Base-by-base conservation (phyloP, 1,284 basidiomycete genomes). In the Trichosporon sp. region DNA sequence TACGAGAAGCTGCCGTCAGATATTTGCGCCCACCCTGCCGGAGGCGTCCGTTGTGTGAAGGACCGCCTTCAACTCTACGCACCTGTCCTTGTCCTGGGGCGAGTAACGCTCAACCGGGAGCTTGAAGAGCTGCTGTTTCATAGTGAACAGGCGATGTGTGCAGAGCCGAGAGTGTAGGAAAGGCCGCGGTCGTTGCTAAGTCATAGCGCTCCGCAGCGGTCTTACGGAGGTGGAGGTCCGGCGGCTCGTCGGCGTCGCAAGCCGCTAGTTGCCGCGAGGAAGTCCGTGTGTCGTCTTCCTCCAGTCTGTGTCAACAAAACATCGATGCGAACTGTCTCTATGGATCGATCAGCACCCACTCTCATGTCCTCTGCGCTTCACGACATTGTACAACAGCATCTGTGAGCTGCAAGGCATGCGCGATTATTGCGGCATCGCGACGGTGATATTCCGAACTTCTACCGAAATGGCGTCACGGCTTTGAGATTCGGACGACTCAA, bases 21-120 rank as follows among this genome's bases (percentile, higher is more conserved):
- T 37, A n/a, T 14, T 31, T 4, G 9, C 4, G 29, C 16, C 19
- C 56, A 33, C 25, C 49, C 2, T 29, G 34, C 5, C 11, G 34
- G n/a, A 6, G 4, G 16, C 29, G 9, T 37, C n/a, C n/a, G n/a
- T n/a, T n/a, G n/a, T n/a, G n/a, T n/a, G n/a, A n/a, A n/a, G n/a
- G n/a, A n/a, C n/a, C n/a, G n/a, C n/a, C n/a, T n/a, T n/a, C n/a
- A n/a, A n/a, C n/a, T n/a, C 3, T 10, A 59, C 71, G 56, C 52
- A 80, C 77, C 77, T 78, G 21, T 75, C 65, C 69, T 79, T 81
- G 67, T 81, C 76, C 56, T 75, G 68, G 4, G 79, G 78, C 10
- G 77, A 76, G 63, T 73, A 77, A 11, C 77, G 71, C 29, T 69
- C 73, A 11, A 72, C 70, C 0, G 77, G 73, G 1, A 74, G 67